Base-by-base conservation (phyloP, 1,139 yeast genomes). In the Trichomonascaceae sp. region DNA sequence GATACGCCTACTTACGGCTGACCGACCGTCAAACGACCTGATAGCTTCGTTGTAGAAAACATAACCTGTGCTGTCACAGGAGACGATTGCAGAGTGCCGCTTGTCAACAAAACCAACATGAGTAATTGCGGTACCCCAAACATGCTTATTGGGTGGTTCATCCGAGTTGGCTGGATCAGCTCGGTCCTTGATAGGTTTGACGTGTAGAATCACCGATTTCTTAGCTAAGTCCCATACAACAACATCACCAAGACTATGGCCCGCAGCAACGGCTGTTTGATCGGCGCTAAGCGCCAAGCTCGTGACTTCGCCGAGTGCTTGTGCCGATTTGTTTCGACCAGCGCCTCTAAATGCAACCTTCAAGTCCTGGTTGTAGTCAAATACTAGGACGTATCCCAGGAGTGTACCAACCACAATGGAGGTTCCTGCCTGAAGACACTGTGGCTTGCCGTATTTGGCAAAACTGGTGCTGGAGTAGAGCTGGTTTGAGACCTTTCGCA, bases 401-500 rank as follows among this genome's bases (percentile, higher is more conserved):
- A 65, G 47, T 0, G 92, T 80, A 2, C 84, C 92, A 9, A 81
- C 48, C 0, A 71, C 71, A 2, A 82, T 62, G 35, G 62, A 62
- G 3, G 73, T 62, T 1, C 74, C 65, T 0, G 75, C 64, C 3
- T 64, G 58, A 5, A 77, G 47, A 16, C 59, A 55, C 0, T 65
- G 57, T 0, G 76, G 69, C 1, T 53, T 48, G 0, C 93, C 93
- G 43, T 67, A 65, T 5, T 50, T 46, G 3, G 57, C 35, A 15
- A 49, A 41, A 4, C 65, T 58, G 2, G 57, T 50, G 6, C 60
- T 57, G 1, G 69, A 54, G 33, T 56, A 60, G 4, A 68, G 40
- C 22, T 52, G 54, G 13, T 54, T 52, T 4, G 69, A 59, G 14
- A 70, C 44, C 31, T 60, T 60, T 23, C 61, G 58, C 37, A 71